A percentile compares a stretch with the other conserved stretches of the same genome.
These are phyloP conservation scores for Leccinum longicurvipes DNA, from an alignment of 768 basidiomycete species.

Conservation along the genomic window DNA sequence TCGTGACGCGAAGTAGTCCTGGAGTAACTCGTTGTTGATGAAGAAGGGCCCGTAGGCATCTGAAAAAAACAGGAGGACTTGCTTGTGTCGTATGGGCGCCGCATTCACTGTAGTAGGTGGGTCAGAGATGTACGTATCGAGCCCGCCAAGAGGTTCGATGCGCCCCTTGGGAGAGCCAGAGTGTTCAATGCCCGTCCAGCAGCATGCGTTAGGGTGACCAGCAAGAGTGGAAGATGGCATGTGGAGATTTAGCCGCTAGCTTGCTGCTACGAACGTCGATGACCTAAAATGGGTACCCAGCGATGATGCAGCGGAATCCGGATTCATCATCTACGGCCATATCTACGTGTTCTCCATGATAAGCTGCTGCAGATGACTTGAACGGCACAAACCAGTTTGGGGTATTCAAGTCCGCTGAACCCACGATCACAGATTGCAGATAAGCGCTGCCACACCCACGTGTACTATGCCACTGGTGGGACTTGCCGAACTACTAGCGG, in stretches of 20 bases:
- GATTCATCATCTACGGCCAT: background rate
- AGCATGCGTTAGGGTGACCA: conserved; percentile 45
- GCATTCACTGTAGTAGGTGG: conserved; percentile 35
- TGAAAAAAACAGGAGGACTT: conserved; percentile 51
- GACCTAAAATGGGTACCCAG: background rate
- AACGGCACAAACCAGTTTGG: background rate
- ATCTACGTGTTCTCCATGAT: too few species aligned
- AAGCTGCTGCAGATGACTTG: too few species aligned
- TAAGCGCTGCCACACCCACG: too few species aligned
- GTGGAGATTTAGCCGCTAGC: background rate
- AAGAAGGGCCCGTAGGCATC: conserved; percentile 58
- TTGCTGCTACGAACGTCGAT: background rate
- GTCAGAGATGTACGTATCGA: conserved; percentile 54
- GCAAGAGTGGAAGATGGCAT: conserved; percentile 31
- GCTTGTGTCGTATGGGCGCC: conserved; percentile 27
- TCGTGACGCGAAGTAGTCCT: conserved; percentile 58
- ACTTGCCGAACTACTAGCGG: too few species aligned
- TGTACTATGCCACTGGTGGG: too few species aligned
- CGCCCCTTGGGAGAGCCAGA: conserved; percentile 45
- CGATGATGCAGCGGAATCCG: background rate
- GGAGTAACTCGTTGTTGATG: conserved; percentile 53
- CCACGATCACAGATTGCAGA: too few species aligned
- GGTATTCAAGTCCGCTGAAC: background rate
- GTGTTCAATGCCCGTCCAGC: conserved; percentile 48
- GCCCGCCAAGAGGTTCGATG: conserved; percentile 41